Percentiles rank a stretch among this genome's conserved stretches.
These are phyloP conservation scores for Fusarium camptoceras DNA, from an alignment of 2,329 filamentous ascomycete genomes.

Conservation along the genomic window DNA sequence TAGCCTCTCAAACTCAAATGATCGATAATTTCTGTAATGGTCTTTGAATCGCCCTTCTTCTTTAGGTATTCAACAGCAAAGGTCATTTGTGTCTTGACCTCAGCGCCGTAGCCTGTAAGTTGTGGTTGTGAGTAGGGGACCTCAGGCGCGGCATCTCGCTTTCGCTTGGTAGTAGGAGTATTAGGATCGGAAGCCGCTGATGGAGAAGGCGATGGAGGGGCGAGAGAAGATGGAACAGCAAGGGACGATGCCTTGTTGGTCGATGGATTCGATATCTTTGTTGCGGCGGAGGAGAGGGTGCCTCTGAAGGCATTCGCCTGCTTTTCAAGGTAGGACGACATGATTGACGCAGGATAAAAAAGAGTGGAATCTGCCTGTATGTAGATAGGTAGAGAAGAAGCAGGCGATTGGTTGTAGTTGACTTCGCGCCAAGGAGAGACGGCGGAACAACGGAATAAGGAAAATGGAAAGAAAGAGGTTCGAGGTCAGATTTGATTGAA, in stretches of 20 bases:
- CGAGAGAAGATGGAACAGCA: slow-evolving; percentile 52
- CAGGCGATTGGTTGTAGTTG: slow-evolving; percentile 3
- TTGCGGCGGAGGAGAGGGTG: slow-evolving; percentile 71
- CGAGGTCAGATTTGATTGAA: slow-evolving; percentile 28
- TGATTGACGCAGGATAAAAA: slow-evolving; percentile 53
- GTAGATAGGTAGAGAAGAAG: slow-evolving; percentile 1
- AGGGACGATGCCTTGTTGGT: slow-evolving; percentile 50
- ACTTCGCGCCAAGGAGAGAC: slow-evolving; percentile 21
- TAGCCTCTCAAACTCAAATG: slow-evolving; percentile 79
- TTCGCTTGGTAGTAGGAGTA: slow-evolving; percentile 73
- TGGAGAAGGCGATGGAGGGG: slow-evolving; percentile 72
- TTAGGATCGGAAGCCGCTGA: slow-evolving; percentile 69
- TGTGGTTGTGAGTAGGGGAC: slow-evolving; percentile 80
- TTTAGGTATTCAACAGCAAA: slow-evolving; percentile 88
- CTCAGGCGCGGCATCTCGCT: slow-evolving; percentile 65
- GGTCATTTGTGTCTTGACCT: slow-evolving; percentile 87
- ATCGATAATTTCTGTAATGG: slow-evolving; percentile 80
- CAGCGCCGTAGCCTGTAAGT: slow-evolving; percentile 79
- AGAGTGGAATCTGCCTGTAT: slow-evolving; percentile 6
- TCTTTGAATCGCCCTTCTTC: slow-evolving; percentile 75
- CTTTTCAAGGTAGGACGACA: slow-evolving; percentile 73
- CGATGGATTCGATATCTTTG: slow-evolving; percentile 67
- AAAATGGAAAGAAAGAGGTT: slow-evolving; percentile 20
- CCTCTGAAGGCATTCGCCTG: slow-evolving; percentile 73
- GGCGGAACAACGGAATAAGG: slow-evolving; percentile 26